Base-by-base conservation (phyloP, 1,284 basidiomycete species). In the Fomes fomentarius region DNA sequence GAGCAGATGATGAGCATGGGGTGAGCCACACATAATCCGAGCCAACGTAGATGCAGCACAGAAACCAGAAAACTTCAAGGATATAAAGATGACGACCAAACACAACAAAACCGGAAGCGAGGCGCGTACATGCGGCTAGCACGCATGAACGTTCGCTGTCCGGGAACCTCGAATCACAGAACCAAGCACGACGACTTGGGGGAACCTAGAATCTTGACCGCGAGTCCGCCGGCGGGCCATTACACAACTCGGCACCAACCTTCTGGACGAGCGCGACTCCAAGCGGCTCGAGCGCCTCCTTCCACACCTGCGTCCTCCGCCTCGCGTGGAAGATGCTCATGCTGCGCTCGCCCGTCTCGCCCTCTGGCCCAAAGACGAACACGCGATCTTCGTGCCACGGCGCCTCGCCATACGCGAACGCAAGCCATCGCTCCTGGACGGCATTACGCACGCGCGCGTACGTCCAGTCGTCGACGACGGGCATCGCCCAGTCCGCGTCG, bases 341-440 rank as follows among this genome's bases (percentile, higher is more conserved):
- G 35, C 77, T 80, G 28, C 85, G 76, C 66, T 85, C 84, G 35
- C 85, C 85, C 1, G 78, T 79, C 71, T 87, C 85, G 41, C 84
- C 85, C 64, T 87, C 85, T 0, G 85, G 85, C 8, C 85, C 85
- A 63, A 87, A 89, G n/a, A 91, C 87, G 66, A 79, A 90, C 48
- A 89, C 79, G 66, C 81, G 84, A 50, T 83, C 79, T 54, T 79
- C 79, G 53, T 73, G 74, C 88, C 89, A 91, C 2, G 88, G 88
- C 15, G 74, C 76, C 66, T 87, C 81, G 4, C 87, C 87, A 64
- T 87, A 69, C 4, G 87, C 87, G 58, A 91, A 91, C n/a, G 81
- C 64, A 22, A 91, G 76, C 88, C 88, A 91, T 35, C 81, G 76
- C 57, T 80, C 77, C 66, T 91, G 89, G 47, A 91, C 79, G 24